Evolutionary conservation across 2,329 filamentous ascomycete genomes (phyloP), one percentile per base, ranked within the genome.

Genomic region (Fragosphaeria purpurea): DNA sequence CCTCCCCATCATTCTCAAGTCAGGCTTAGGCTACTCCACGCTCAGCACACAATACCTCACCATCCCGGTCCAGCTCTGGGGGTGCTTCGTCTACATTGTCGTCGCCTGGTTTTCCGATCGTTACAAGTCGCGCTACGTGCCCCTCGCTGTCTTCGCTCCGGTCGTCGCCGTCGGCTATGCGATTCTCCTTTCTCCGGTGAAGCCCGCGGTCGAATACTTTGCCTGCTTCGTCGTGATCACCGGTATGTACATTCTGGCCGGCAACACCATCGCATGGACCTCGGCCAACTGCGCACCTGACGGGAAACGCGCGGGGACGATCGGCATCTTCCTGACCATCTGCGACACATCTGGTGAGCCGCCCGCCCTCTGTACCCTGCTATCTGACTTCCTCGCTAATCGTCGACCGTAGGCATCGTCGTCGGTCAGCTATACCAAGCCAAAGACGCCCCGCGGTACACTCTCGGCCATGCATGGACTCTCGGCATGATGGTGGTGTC

Each of bases 31-130:
- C 22, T 68, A 66, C 48, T 66, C 66, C 1, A 65, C 65, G 1
- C 59, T 66, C 12, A 62, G 70, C 55, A 64, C 65, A 44, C 55
- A 63, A 53, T 69, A 69, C 47, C 59, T 69, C 3, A 65, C 67
- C 8, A 67, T 69, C 22, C 66, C 67, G 0, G 65, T 68, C 13
- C 68, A 68, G 47, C 41, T 69, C 31, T 69, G 66, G 66, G 67
- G 65, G 1, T 63, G 65, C 0, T 37, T 68, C 8, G 62, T 68
- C 12, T 70, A 68, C 49, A 62, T 61, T 1, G 47, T 67, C 22
- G 65, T 65, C 4, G 67, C 67, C 3, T 58, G 65, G 47, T 54
- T 69, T 2, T 65, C 65, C 0, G 67, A 70, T 48, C 62, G 55
- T 39, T 68, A 67, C 46, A 59, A 61, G 39, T 58, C 58, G 3